These are phyloP conservation scores for Sporothrix mexicana DNA, from an alignment of 2,329 filamentous ascomycete genomes.

Conservation along the genomic window DNA sequence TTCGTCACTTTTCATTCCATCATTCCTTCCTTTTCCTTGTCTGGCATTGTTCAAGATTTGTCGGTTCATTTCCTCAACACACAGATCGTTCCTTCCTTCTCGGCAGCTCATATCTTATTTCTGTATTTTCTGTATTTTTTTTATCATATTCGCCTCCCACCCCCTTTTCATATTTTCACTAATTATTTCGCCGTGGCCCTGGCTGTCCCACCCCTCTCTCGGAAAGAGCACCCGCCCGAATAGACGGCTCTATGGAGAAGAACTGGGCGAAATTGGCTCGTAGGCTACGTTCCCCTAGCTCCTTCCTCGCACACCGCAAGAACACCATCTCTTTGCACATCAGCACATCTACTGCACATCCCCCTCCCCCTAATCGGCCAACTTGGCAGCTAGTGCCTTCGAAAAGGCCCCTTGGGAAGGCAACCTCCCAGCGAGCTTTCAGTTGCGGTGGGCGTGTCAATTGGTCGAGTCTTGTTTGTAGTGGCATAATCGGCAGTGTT, in stretches of 20 bases:
- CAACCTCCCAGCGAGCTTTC: background rate
- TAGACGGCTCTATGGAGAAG: conserved; percentile 10
- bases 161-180: conserved; percentile 17
- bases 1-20: conserved; percentile 9
- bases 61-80: background rate
- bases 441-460: background rate
- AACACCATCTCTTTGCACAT: background rate
- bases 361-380: background rate
- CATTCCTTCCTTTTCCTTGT: conserved; percentile 5
- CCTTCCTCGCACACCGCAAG: conserved; percentile 21
- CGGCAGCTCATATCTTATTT: background rate
- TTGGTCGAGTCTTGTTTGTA: too few relatives aligned
- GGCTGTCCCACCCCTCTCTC: background rate
- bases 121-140: background rate
- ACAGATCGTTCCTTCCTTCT: background rate
- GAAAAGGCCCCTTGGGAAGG: background rate
- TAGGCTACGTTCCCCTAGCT: conserved; percentile 1
- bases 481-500: conserved; percentile 1
- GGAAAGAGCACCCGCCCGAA: background rate
- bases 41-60: background rate
- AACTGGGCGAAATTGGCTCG: background rate
- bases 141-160: conserved; percentile 26
- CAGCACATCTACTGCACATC: background rate
- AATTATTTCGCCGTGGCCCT: background rate
- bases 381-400: conserved; percentile 30